A percentile compares a stretch with the other conserved stretches of the same genome.
Conservation (phyloP, 2,329 filamentous ascomycete genomes). For the Sporothrix globosa region DNA sequence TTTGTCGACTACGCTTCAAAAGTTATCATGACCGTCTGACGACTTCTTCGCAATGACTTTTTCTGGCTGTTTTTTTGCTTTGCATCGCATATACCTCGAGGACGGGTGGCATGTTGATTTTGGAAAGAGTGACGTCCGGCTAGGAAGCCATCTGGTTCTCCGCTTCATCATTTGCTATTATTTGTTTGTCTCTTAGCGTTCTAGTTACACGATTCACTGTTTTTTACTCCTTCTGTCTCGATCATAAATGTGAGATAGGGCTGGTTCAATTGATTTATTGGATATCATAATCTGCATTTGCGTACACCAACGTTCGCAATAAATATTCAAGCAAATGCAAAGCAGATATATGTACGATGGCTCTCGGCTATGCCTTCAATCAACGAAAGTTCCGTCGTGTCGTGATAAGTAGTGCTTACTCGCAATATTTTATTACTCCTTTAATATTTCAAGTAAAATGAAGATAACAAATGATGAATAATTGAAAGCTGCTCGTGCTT, state of each 20-base stretch:
- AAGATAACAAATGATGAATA: too few species aligned
- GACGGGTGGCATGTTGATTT: conserved; percentile 16
- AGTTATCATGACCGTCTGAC: conserved; percentile 16
- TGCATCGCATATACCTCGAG: conserved; percentile 15
- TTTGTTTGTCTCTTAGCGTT: conserved; percentile 26
- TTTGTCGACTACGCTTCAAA: neutral
- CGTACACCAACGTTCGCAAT: too few species aligned
- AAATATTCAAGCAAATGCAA: too few species aligned
- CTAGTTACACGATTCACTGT: conserved; percentile 8
- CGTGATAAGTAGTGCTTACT: too few species aligned
- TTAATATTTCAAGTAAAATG: too few species aligned
- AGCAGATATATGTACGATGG: too few species aligned
- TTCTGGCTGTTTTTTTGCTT: neutral
- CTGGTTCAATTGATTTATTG: conserved; percentile 27
- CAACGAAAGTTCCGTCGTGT: too few species aligned
- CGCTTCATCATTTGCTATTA: conserved; percentile 3
- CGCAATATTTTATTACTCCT: too few species aligned
- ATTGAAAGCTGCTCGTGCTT: too few species aligned
- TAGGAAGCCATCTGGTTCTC: neutral
- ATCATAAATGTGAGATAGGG: conserved; percentile 20
- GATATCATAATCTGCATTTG: neutral
- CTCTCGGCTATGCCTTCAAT: too few species aligned
- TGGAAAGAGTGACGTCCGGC: neutral
- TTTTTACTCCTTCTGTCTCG: conserved; percentile 11
- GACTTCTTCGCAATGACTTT: conserved; percentile 17